phyloP scores from a whole-genome alignment of 2,329 filamentous ascomycete species.

The Penicillium paneum region DNA sequence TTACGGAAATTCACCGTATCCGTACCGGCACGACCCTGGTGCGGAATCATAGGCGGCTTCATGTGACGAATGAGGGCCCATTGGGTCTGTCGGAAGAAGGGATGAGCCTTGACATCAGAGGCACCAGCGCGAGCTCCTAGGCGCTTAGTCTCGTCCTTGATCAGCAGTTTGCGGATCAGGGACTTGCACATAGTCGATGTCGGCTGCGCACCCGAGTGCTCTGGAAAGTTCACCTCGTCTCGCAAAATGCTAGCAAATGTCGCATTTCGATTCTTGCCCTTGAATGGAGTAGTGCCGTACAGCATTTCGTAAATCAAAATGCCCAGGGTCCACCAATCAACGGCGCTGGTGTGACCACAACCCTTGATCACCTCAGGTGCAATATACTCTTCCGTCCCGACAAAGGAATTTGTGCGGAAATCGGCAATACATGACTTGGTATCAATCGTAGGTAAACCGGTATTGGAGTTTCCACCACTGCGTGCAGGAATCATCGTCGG shows the following conservation, averaged over 20 bases:
- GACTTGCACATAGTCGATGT: conserved; percentile 96
- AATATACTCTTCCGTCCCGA: conserved; percentile 98
- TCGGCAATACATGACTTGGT: conserved; percentile 98
- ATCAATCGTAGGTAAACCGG: conserved; percentile 91
- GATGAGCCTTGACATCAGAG: conserved; percentile 92
- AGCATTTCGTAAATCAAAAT: conserved; percentile 99
- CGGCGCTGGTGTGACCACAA: conserved; percentile 94
- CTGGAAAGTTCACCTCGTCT: conserved; percentile 94
- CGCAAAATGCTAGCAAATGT: conserved; percentile 96
- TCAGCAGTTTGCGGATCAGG: conserved; percentile 89
- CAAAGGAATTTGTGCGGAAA: conserved; percentile 97
- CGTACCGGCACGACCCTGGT: conserved; percentile 74
- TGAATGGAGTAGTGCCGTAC: conserved; percentile 97
- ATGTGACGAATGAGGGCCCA: conserved; percentile 97
- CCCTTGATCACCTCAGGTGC: conserved; percentile 98
- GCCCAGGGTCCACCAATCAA: conserved; percentile 98
- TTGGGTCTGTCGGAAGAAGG: conserved; percentile 93
- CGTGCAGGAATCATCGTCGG: conserved; percentile 96
- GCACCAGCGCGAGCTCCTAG: conserved; percentile 91
- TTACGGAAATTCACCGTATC: conserved; percentile 98
- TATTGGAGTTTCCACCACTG: conserved; percentile 73
- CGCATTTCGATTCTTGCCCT: conserved; percentile 97
- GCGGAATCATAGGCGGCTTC: conserved; percentile 95
- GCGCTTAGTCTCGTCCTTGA: conserved; percentile 94
- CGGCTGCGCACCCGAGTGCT: conserved; percentile 76